Evolutionary conservation across 345 rosid genomes (phyloP).

Genomic region (Eucalyptus curtisii): DNA sequence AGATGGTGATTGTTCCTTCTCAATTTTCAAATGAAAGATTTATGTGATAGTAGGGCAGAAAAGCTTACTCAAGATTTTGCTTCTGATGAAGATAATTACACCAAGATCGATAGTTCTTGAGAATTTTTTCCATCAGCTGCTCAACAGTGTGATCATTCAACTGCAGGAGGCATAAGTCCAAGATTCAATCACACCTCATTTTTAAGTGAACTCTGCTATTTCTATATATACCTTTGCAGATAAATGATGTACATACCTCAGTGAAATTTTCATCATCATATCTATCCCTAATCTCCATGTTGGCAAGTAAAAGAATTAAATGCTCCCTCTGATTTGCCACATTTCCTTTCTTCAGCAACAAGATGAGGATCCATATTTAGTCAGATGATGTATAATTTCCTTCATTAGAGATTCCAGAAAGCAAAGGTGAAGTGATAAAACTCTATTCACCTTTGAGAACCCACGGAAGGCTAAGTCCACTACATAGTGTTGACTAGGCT

Average conservation of each 20-base stretch:
- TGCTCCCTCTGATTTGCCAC: conserved; percentile 99
- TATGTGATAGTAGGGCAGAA: not conserved
- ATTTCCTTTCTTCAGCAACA: conserved; percentile 78
- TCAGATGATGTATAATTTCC: not conserved
- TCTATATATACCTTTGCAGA: not conserved
- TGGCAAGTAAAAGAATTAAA: conserved; percentile 81
- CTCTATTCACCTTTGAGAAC: not conserved
- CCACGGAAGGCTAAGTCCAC: not conserved
- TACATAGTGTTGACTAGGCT: not conserved
- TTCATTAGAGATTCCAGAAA: not conserved
- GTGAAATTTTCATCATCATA: conserved; percentile 11
- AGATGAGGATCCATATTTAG: not conserved
- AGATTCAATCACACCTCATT: not conserved
- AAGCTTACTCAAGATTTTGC: conserved; percentile 34
- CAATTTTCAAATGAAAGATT: not conserved
- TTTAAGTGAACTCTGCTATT: not conserved
- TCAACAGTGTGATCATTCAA: conserved; percentile 31
- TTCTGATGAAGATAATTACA: conserved; percentile 62
- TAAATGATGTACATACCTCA: conserved; percentile 16
- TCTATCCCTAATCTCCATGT: conserved; percentile 56
- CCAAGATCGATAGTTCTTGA: conserved; percentile 93
- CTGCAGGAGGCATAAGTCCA: conserved; percentile 41
- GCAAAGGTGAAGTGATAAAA: not conserved
- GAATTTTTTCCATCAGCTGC: conserved; percentile 41
- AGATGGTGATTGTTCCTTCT: not conserved